A percentile compares a stretch with the other conserved stretches of the same genome.
These are phyloP conservation scores for Aspergillus phoenicis DNA, from an alignment of 2,329 filamentous ascomycete species.

Conservation along the genomic window DNA sequence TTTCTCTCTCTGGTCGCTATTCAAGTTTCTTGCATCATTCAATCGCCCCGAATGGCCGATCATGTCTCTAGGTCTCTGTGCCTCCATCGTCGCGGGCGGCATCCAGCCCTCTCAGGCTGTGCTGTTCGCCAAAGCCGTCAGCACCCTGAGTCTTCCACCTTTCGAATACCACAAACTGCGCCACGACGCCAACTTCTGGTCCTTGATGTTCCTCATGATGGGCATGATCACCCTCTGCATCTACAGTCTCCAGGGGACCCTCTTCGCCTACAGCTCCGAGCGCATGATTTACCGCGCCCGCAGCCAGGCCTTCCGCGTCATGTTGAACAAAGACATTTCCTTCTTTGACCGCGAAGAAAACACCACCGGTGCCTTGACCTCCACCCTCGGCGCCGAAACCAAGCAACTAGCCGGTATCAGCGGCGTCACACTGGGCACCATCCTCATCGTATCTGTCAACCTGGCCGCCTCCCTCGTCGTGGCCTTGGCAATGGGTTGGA, in stretches of 20 bases:
- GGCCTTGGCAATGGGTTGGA: slow-evolving; percentile 73
- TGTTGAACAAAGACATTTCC: slow-evolving; percentile 33
- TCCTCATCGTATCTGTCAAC: slow-evolving; percentile 74
- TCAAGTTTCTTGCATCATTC: slow-evolving; percentile 76
- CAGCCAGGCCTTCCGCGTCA: slow-evolving; percentile 51
- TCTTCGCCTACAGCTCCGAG: slow-evolving; percentile 83
- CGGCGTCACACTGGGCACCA: slow-evolving; percentile 77
- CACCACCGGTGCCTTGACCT: slow-evolving; percentile 64
- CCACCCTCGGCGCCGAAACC: slow-evolving; percentile 78
- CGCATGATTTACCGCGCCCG: slow-evolving; percentile 77
- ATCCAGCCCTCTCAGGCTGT: slow-evolving; percentile 74
- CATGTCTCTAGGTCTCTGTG: slow-evolving; percentile 72
- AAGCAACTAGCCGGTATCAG: slow-evolving; percentile 54
- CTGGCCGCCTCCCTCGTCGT: slow-evolving; percentile 69
- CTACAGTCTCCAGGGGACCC: slow-evolving; percentile 66
- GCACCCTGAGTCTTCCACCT: slow-evolving; percentile 62
- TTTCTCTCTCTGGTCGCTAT: slow-evolving; percentile 65
- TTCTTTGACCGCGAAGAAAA: slow-evolving; percentile 31
- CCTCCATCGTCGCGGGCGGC: slow-evolving; percentile 72
- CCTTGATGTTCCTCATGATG: slow-evolving; percentile 81
- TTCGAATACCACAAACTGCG: slow-evolving; percentile 59
- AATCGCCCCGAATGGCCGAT: slow-evolving; percentile 70
- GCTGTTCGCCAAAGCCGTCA: slow-evolving; percentile 84
- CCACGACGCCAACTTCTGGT: slow-evolving; percentile 77
- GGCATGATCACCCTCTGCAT: slow-evolving; percentile 69